Evolutionary conservation across 2,329 filamentous ascomycete genomes (phyloP).

Genomic region (Fusarium vanettenii): DNA sequence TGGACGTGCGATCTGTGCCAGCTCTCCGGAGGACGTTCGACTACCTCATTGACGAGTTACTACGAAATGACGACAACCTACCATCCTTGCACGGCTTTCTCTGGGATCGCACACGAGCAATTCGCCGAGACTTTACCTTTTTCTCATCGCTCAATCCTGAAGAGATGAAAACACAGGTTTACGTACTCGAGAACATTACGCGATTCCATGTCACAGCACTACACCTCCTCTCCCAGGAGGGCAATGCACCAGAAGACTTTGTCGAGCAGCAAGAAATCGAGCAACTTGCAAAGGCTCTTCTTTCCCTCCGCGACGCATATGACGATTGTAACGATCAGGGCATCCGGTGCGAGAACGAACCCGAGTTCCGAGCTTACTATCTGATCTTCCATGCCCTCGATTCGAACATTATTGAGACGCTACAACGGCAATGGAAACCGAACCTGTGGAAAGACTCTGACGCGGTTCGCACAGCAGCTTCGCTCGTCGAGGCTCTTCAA

Average conservation of each 20-base stretch:
- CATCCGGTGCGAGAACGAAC: conserved; percentile 70
- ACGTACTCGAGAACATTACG: conserved; percentile 73
- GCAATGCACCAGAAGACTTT: conserved; percentile 68
- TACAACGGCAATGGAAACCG: conserved; percentile 68
- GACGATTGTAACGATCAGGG: conserved; percentile 71
- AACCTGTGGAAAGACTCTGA: conserved; percentile 66
- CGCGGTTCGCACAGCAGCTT: conserved; percentile 70
- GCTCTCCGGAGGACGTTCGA: conserved; percentile 70
- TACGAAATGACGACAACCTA: conserved; percentile 66
- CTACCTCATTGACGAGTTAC: conserved; percentile 71
- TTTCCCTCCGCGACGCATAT: conserved; percentile 74
- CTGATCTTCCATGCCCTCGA: conserved; percentile 71
- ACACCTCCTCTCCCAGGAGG: conserved; percentile 70
- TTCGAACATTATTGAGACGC: conserved; percentile 63
- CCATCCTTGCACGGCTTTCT: conserved; percentile 70
- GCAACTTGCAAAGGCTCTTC: conserved; percentile 72
- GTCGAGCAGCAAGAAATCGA: conserved; percentile 76
- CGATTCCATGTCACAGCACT: conserved; percentile 75
- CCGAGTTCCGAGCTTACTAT: conserved; percentile 75
- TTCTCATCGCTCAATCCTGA: conserved; percentile 69
- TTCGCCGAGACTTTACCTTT: conserved; percentile 76
- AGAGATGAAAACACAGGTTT: conserved; percentile 69
- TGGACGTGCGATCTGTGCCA: conserved; percentile 72
- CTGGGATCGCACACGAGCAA: conserved; percentile 75
- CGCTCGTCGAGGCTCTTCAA: conserved; percentile 69